A percentile compares a stretch with the other conserved stretches of the same genome.
Evolutionary conservation across 352 stramenopile genomes (phyloP).

Genomic region (Phytophthora fragariaefolia): DNA sequence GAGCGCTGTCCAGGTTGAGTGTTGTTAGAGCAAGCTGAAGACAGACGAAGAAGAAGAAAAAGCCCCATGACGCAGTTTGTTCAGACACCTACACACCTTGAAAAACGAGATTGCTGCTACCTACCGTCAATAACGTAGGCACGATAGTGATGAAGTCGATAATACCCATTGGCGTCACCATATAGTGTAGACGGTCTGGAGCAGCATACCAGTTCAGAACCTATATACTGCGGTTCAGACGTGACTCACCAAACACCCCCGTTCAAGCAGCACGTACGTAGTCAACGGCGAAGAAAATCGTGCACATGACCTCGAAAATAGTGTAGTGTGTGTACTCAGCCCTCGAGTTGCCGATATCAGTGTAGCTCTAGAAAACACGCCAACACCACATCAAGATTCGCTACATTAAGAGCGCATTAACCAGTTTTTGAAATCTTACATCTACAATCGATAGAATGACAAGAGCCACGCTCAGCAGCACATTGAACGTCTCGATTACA

Average conservation of each 20-base stretch:
- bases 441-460: constrained; percentile 51
- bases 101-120: background rate
- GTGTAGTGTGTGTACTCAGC: constrained; percentile 31
- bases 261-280: constrained; percentile 45
- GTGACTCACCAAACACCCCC: no score
- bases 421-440: constrained; percentile 9
- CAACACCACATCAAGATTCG: no score
- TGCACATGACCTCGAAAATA: constrained; percentile 47
- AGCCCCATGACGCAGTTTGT: no score
- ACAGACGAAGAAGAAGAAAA: background rate
- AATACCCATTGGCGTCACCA: constrained; percentile 58
- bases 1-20: constrained; percentile 35
- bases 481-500: constrained; percentile 49
- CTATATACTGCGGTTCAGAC: constrained; percentile 14
- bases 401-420: no score
- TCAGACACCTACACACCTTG: background rate
- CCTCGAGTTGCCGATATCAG: background rate
- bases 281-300: constrained; percentile 53
- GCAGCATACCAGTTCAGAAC: constrained; percentile 48
- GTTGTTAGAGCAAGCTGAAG: constrained; percentile 46
- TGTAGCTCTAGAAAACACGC: no score
- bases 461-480: constrained; percentile 52
- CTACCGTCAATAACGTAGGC: constrained; percentile 48
- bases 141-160: constrained; percentile 69
- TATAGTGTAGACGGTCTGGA: constrained; percentile 45